Percentiles rank a stretch among this genome's conserved stretches.
phyloP scores from a whole-genome alignment of 768 basidiomycete genomes.

The Aureoboletus auriporus region DNA sequence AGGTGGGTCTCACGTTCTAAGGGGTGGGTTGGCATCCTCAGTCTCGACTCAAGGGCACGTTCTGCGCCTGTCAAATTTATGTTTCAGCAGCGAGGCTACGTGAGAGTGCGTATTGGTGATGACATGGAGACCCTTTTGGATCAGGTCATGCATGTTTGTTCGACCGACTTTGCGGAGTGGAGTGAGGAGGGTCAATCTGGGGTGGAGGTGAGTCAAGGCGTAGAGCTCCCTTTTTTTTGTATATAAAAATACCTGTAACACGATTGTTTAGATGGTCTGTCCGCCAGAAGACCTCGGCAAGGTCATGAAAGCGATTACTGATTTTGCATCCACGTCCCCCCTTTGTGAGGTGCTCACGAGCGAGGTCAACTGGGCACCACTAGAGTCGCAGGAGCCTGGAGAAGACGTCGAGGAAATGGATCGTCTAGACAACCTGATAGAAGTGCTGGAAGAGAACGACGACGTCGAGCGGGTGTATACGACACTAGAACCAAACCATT shows the following conservation, averaged over 20 bases:
- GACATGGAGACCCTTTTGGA: conserved; percentile 37
- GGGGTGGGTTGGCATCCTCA: background rate
- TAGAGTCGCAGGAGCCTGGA: conserved; percentile 34
- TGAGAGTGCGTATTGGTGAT: conserved; percentile 41
- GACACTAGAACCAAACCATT: conserved; percentile 35
- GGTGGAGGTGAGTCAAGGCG: conserved; percentile 28
- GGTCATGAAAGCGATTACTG: conserved; percentile 33
- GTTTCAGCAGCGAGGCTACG: conserved; percentile 53
- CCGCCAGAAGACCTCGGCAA: conserved; percentile 36
- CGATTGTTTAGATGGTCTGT: conserved; percentile 39
- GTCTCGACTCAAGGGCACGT: conserved; percentile 43
- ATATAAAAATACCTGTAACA: too few species aligned
- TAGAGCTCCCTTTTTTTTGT: background rate
- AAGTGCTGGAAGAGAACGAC: conserved; percentile 51
- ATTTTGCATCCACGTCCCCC: conserved; percentile 22
- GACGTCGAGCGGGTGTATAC: conserved; percentile 62
- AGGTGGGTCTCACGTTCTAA: conserved; percentile 33
- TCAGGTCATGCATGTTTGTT: conserved; percentile 35
- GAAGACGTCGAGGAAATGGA: conserved; percentile 35
- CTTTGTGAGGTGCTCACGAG: conserved; percentile 41
- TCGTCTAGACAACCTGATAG: conserved; percentile 43
- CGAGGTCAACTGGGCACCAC: conserved; percentile 54
- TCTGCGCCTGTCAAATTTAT: conserved; percentile 62
- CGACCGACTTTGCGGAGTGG: conserved; percentile 44
- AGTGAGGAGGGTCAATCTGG: conserved; percentile 30